Evolutionary conservation across 805 yeast genomes (phyloP), one percentile per base, ranked within the genome.

Genomic region (Teunomyces tritomae): DNA sequence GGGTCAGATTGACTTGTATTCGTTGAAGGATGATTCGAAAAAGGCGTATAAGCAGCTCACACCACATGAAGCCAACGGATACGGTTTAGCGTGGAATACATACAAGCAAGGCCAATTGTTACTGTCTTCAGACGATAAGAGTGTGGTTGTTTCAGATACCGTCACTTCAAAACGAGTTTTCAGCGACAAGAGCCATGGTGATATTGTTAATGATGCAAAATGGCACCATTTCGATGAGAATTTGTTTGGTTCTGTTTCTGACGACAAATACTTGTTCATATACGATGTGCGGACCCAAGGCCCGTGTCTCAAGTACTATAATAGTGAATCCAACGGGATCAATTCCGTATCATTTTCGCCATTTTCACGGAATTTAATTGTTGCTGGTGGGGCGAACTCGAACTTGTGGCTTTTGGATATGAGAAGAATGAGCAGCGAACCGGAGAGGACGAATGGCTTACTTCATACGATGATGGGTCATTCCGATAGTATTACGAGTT

Each of bases 381-480:
- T 89, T 0, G 74, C 85, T 3, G 94, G 91, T 5, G 83, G 87
- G 45, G 78, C 82, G 32, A 87, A 85, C 58, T 76, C 87, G 6
- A 81, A 82, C 50, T 77, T 86, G 33, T 80, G 79, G 47, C 62
- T 87, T n/a, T 77, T 83, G 50, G 94, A 87, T 58, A 57, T 80
- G 30, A 74, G 94, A 57, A 71, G 72, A 39, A 57, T 79, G 37
- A 37, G 57, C 28, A 46, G 46, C 28, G 40, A 32, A 5, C 33
- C 42, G 3, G 43, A 45, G 17, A 43, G 40, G 9, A 43, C 53
- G 1, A 52, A 59, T 3, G 67, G 70, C 4, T 68, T 75, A 20
- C 70, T 87, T 8, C 94, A 87, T 61, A 76, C 85, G 3, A 84
- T 87, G 83, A 75, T 84, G 79, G 94, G 94, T 1, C 97, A 89